A percentile compares a stretch with the other conserved stretches of the same genome.
Evolutionary conservation across 2,329 filamentous ascomycete species (phyloP).

Genomic region (Aspergillus niger): DNA sequence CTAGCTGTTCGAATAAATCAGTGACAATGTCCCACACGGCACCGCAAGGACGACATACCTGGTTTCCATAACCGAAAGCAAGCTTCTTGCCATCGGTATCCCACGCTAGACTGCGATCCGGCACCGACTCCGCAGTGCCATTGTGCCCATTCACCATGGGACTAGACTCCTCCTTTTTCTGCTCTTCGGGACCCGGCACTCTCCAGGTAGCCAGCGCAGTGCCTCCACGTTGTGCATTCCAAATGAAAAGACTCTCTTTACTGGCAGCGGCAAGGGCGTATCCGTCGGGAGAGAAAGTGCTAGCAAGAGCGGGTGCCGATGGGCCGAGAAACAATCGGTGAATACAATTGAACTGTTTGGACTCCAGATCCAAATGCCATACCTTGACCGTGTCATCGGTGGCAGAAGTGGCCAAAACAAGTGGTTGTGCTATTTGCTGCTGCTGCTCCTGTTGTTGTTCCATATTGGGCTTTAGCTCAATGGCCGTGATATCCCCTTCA

Average conservation of each 20-base stretch:
- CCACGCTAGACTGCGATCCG: slow-evolving; percentile 52
- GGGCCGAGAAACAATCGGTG: slow-evolving; percentile 41
- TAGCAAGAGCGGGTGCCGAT: slow-evolving; percentile 42
- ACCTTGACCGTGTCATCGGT: slow-evolving; percentile 49
- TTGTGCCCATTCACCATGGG: slow-evolving; percentile 41
- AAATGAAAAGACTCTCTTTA: slow-evolving; percentile 48
- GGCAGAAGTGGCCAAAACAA: slow-evolving; percentile 48
- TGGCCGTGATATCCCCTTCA: slow-evolving; percentile 45
- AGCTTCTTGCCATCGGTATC: slow-evolving; percentile 57
- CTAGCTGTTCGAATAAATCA: slow-evolving; percentile 31
- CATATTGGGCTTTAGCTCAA: slow-evolving; percentile 41
- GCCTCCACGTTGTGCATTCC: slow-evolving; percentile 50
- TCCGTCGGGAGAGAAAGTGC: slow-evolving; percentile 51
- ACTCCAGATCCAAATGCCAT: slow-evolving; percentile 46
- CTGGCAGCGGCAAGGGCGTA: slow-evolving; percentile 49
- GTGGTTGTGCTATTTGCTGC: slow-evolving; percentile 21
- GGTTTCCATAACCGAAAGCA: slow-evolving; percentile 51
- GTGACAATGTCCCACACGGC: slow-evolving; percentile 4
- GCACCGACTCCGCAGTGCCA: slow-evolving; percentile 27
- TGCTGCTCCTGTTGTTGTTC: slow-evolving; percentile 18
- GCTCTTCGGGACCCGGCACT: slow-evolving; percentile 32
- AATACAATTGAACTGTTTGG: slow-evolving; percentile 38
- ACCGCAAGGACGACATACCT: slow-evolving; percentile 41
- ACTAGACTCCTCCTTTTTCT: slow-evolving; percentile 36
- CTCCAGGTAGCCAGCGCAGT: slow-evolving; percentile 46